Percentiles rank a stretch among this genome's conserved stretches.
phyloP scores from a whole-genome alignment of 108 stramenopile species.

The Seminavis robusta region DNA sequence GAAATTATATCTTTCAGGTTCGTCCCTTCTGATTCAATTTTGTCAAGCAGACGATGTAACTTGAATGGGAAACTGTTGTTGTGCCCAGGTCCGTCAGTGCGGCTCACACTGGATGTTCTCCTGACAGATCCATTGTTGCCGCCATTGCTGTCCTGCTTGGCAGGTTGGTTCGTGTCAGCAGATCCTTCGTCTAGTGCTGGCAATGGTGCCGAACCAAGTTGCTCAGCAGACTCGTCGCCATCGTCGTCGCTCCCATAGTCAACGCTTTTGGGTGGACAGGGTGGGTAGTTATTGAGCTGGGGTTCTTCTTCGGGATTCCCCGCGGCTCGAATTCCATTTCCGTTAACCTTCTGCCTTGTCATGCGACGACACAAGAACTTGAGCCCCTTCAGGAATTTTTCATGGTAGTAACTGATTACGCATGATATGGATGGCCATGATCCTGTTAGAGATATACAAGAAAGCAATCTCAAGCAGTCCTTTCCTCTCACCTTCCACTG shows the following conservation, averaged over 20 bases:
- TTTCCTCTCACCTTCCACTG: neutral
- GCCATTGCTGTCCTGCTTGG: no score
- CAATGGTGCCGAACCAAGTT: neutral
- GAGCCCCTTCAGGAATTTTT: slow-evolving; percentile 72
- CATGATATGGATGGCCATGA: no score
- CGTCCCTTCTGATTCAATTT: slow-evolving; percentile 54
- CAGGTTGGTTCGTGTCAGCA: neutral
- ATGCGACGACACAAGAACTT: slow-evolving; percentile 60
- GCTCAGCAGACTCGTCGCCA: neutral
- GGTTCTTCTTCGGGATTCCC: slow-evolving; percentile 83
- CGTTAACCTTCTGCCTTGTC: slow-evolving; percentile 79
- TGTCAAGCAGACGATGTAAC: slow-evolving; percentile 68
- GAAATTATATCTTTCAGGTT: slow-evolving; percentile 38
- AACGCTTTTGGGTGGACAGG: slow-evolving; percentile 18
- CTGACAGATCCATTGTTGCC: no score
- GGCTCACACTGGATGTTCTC: no score
- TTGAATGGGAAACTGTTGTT: slow-evolving; percentile 52
- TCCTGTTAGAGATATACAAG: slow-evolving; percentile 25
- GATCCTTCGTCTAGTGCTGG: neutral
- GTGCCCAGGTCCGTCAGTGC: no score
- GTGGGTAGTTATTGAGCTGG: slow-evolving; percentile 43
- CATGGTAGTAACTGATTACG: slow-evolving; percentile 83
- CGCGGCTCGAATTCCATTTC: slow-evolving; percentile 74
- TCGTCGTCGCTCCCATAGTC: neutral
- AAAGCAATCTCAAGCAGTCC: no score